Evolutionary conservation across 1,139 yeast species (phyloP), one percentile per base, ranked within the genome.

Genomic region (Candida anutae): DNA sequence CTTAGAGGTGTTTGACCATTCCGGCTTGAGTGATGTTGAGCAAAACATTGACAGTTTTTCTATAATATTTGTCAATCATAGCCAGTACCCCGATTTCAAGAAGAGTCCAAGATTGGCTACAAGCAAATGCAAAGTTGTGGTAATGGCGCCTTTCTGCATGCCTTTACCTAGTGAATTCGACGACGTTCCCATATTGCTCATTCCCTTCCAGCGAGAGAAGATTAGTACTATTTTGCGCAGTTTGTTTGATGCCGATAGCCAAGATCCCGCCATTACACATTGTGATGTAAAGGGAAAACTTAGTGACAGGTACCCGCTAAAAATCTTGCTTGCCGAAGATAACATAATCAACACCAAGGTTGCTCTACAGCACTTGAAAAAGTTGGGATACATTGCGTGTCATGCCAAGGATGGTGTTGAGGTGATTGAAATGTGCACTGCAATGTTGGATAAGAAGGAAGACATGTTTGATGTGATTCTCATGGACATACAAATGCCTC

Each of bases 401-500:
- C 74, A 70, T 33, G 78, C 77, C 16, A 67, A 67, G 38, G 74
- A 70, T 38, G 77, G 77, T 0, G 63, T 66, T 14, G 74, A 66
- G 33, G 76, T 59, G 3, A 36, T 70, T 12, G 65, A 60, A 26
- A 59, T 50, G 42, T 66, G 70, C 36, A 42, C 50, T 24, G 38
- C 23, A 5, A 31, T 40, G 16, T 46, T 53, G 22, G 45, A 43
- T 8, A 46, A 46, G 31, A 61, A 58, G 15, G 51, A 50, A 23
- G 55, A 55, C 46, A 22, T 22, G 16, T 70, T 69, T 41, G 74
- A 72, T 43, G 58, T 68, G 26, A 59, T 69, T 3, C 50, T 69
- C 31, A 69, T 69, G 75, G 77, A 69, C 43, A 68, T 69, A 26
- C 77, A 70, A 40, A 67, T 70, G 72, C 77, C 77, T 3, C 49